Base-by-base conservation (phyloP, 108 stramenopile genomes). In the Schizochytrium sp. region DNA sequence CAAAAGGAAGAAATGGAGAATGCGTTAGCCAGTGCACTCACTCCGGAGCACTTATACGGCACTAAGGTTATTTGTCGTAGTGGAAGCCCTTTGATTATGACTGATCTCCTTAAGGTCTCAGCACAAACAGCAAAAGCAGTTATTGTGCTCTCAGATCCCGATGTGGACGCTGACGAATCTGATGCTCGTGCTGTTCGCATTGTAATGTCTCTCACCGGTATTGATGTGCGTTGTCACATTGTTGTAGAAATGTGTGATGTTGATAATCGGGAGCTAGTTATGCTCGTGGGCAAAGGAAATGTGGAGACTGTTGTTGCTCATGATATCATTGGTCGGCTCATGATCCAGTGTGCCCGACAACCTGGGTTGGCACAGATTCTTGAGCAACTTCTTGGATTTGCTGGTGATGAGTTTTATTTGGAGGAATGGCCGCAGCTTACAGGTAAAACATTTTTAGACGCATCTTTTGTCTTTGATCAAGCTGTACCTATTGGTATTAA, bases 251-350 rank as follows among this genome's bases (percentile, higher is more conserved):
- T 93, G 50, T 89, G 90, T 19, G 93, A 93, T 72, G 87, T 93
- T 2, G 93, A 93, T 61, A 93, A 93, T 69, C 46, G 87, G 41
- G 91, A 90, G 5, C 53, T 93, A 13, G 91, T 92, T 56, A 10
- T 69, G 0, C 83, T 93, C 28, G 93, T 93, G 28, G 93, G 90
- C 10, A 89, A 89, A 2, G 92, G 92, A 53, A 89, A 87, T n/a
- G 92, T 91, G 17, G 93, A 93, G 87, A 92, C 92, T 3, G 58
- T 93, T 45, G 93, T 93, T 3, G 90, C 92, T 3, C 92, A 93
- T 55, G 93, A 93, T 88, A 88, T 93, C n/a, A 93, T 93, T 61
- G 93, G 93, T 8, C 72, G 93, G 53, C 87, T 93, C 19, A 93
- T 93, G 93, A 72, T 93, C 57, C 92, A 93, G 73, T 93, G 93